phyloP scores from a whole-genome alignment of 768 basidiomycete species.

The Agaricus sinodeliciosus region DNA sequence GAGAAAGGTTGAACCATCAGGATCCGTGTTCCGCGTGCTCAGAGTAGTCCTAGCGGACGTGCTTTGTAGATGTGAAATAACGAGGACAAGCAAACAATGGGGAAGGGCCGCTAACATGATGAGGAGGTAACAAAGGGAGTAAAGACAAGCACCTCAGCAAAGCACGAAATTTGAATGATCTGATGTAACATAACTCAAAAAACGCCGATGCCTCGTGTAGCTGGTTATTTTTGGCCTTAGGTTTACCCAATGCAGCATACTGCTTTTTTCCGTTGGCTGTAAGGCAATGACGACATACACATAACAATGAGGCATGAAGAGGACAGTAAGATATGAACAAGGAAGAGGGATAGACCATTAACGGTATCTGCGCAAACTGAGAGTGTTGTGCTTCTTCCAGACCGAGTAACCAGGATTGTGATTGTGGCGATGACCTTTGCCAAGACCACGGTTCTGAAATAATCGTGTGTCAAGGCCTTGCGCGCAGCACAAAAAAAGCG shows the following conservation, averaged over 20 bases:
- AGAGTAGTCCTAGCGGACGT: not conserved
- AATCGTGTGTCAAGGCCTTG: not conserved
- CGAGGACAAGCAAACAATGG: constrained; percentile 3
- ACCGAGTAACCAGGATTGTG: constrained; percentile 85
- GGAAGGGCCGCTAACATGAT: constrained; percentile 5
- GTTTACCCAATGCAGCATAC: not conserved
- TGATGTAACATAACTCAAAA: not conserved
- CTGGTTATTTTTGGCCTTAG: not conserved
- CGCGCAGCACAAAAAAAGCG: constrained; percentile 1
- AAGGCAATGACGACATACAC: constrained; percentile 9
- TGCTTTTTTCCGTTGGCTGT: not conserved
- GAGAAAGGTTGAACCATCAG: constrained; percentile 45
- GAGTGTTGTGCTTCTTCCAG: constrained; percentile 99
- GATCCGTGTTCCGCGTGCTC: constrained; percentile 26
- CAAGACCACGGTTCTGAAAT: constrained; percentile 86
- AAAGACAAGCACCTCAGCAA: not conserved
- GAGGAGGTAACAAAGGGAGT: not conserved
- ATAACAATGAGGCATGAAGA: constrained; percentile 17
- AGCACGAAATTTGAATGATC: not conserved
- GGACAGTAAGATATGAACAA: constrained; percentile 16
- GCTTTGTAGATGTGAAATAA: constrained; percentile 4
- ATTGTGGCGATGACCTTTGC: constrained; percentile 94
- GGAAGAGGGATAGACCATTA: constrained; percentile 34
- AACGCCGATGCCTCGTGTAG: constrained; percentile 1
- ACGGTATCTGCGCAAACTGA: constrained; percentile 85